A percentile compares a stretch with the other conserved stretches of the same genome.
phyloP scores from a whole-genome alignment of 1,284 basidiomycete genomes.

The Sporisorium reilianum region DNA sequence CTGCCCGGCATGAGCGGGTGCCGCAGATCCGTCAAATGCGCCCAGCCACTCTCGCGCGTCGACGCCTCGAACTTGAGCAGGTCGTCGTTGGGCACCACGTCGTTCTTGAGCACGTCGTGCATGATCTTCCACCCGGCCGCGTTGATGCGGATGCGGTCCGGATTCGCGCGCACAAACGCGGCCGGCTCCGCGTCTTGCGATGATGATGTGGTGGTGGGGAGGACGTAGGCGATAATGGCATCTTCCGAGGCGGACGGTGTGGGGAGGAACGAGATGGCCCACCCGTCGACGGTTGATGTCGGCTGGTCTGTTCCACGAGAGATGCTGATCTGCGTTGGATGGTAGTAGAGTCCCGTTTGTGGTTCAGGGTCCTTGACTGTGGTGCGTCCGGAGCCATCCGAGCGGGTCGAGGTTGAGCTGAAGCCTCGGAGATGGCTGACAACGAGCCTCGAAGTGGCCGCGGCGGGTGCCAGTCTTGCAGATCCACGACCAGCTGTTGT shows the following conservation, averaged over 20 bases:
- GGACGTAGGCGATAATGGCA: constrained; percentile 43
- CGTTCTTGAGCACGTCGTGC: constrained; percentile 57
- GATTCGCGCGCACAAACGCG: constrained; percentile 46
- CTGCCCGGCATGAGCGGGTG: constrained; percentile 64
- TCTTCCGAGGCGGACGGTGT: constrained; percentile 22
- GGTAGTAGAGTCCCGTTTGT: constrained; percentile 58
- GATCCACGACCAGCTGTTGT: not conserved
- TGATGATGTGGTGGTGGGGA: constrained; percentile 26
- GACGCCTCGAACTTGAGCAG: constrained; percentile 60
- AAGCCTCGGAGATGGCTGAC: not conserved
- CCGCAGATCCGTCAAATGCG: constrained; percentile 61
- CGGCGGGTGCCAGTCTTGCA: not conserved
- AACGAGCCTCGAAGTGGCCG: not conserved
- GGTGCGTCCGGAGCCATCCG: constrained; percentile 19
- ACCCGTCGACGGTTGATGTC: constrained; percentile 25
- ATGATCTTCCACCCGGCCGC: constrained; percentile 54
- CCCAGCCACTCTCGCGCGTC: constrained; percentile 62
- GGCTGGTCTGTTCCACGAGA: constrained; percentile 17
- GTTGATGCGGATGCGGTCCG: constrained; percentile 57
- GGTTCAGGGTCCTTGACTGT: constrained; percentile 44
- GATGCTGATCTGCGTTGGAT: constrained; percentile 45
- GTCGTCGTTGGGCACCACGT: constrained; percentile 57
- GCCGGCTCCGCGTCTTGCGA: constrained; percentile 33
- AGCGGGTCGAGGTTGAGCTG: not conserved
- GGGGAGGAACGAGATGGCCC: constrained; percentile 53